Percentiles rank a stretch among this genome's conserved stretches.
Conservation (phyloP, 2,329 filamentous ascomycete genomes). For the Ophidiomyces ophidiicola region DNA sequence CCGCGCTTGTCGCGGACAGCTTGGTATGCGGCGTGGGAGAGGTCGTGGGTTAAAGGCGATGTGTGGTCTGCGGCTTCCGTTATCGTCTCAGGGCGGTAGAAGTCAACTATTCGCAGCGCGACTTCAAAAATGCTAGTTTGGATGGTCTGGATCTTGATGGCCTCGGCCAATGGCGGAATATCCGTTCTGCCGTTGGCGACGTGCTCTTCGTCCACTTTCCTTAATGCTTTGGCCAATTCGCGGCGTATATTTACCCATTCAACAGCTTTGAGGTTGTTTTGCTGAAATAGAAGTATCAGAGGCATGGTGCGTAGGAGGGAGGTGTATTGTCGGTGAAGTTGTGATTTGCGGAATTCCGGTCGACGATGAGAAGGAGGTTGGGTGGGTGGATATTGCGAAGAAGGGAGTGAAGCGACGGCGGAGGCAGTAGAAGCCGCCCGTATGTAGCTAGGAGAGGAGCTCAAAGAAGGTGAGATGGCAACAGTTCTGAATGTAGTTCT, state of each 20-base stretch:
- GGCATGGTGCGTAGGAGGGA: slow-evolving; percentile 77
- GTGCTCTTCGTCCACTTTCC: slow-evolving; percentile 55
- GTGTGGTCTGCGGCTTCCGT: slow-evolving; percentile 21
- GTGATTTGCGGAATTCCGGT: slow-evolving; percentile 77
- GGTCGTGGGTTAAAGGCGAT: slow-evolving; percentile 43
- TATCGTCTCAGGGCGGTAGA: slow-evolving; percentile 48
- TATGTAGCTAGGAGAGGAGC: slow-evolving; percentile 35
- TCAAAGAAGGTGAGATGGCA: slow-evolving; percentile 37
- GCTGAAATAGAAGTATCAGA: slow-evolving; percentile 73
- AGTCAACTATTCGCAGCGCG: slow-evolving; percentile 75
- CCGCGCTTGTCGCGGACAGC: slow-evolving; percentile 40
- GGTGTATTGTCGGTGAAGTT: slow-evolving; percentile 75
- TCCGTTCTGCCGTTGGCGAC: slow-evolving; percentile 40
- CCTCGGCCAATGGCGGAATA: slow-evolving; percentile 39
- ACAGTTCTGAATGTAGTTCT: slow-evolving; percentile 12
- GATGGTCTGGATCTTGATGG: slow-evolving; percentile 67
- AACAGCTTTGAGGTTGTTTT: slow-evolving; percentile 61
- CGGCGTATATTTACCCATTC: slow-evolving; percentile 64
- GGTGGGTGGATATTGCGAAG: slow-evolving; percentile 45
- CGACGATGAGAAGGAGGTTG: slow-evolving; percentile 83
- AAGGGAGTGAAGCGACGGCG: slow-evolving; percentile 29
- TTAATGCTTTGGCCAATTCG: slow-evolving; percentile 51
- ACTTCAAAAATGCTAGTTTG: slow-evolving; percentile 81
- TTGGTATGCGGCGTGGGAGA: slow-evolving; percentile 45
- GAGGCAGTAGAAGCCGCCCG: slow-evolving; percentile 4